phyloP scores from a whole-genome alignment of 768 basidiomycete species.

The Pleurotus cornucopiae region DNA sequence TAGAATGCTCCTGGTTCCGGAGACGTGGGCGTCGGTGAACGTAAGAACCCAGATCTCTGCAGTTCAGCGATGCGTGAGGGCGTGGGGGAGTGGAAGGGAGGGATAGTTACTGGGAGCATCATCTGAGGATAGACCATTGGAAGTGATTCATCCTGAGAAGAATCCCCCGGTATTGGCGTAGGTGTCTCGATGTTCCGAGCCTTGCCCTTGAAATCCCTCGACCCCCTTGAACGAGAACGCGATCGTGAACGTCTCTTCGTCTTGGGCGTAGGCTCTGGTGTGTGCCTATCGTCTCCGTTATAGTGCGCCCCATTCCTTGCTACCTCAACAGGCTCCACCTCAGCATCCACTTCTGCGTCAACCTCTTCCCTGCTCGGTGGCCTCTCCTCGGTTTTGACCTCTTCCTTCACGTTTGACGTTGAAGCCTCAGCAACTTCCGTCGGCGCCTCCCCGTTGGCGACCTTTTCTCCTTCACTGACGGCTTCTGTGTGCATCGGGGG shows the following conservation, averaged over 20 bases:
- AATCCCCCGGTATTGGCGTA: slow-evolving; percentile 44
- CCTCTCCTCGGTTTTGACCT: slow-evolving; percentile 5
- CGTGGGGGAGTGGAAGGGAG: slow-evolving; percentile 41
- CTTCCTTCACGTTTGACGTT: slow-evolving; percentile 20
- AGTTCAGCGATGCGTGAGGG: slow-evolving; percentile 58
- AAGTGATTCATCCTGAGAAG: slow-evolving; percentile 64
- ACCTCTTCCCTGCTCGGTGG: slow-evolving; percentile 14
- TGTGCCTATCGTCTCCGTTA: slow-evolving; percentile 24
- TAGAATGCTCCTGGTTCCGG: slow-evolving; percentile 56
- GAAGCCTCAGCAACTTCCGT: slow-evolving; percentile 24
- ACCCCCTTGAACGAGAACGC: slow-evolving; percentile 73
- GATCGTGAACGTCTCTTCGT: slow-evolving; percentile 71
- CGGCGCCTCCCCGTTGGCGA: slow-evolving; percentile 31
- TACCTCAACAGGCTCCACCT: slow-evolving; percentile 31
- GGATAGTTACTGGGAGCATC: slow-evolving; percentile 28
- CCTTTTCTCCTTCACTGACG: slow-evolving; percentile 78
- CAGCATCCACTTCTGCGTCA: slow-evolving; percentile 20
- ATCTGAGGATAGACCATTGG: slow-evolving; percentile 22
- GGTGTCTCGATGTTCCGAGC: slow-evolving; percentile 43
- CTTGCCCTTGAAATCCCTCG: slow-evolving; percentile 70
- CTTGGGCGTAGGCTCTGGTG: slow-evolving; percentile 43
- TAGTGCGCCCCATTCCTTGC: slow-evolving; percentile 1
- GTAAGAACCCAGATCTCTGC: slow-evolving; percentile 39
- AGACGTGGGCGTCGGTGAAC: slow-evolving; percentile 49
- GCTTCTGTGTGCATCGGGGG: slow-evolving; percentile 84